These are phyloP conservation scores for Myxozyma udenii DNA, from an alignment of 805 yeast genomes.

Conservation along the genomic window DNA sequence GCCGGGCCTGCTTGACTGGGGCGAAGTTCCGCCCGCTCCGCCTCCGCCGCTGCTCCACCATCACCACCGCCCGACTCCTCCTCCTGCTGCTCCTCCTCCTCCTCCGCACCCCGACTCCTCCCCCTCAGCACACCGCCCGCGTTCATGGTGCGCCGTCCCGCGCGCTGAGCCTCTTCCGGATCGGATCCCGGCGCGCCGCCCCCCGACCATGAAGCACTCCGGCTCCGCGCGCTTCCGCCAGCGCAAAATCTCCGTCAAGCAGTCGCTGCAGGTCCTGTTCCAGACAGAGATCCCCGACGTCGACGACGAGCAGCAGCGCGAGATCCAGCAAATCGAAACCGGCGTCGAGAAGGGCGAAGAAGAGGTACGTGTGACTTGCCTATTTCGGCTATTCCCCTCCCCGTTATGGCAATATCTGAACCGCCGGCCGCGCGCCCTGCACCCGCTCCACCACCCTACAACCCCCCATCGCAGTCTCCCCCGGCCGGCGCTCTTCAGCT, in stretches of 20 bases:
- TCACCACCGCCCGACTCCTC: not conserved
- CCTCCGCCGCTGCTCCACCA: not conserved
- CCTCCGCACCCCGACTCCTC: not conserved
- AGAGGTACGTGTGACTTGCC: constrained; percentile 43
- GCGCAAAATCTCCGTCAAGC: constrained; percentile 90
- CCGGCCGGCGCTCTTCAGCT: not conserved
- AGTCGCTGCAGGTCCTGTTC: constrained; percentile 69
- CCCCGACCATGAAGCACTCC: constrained; percentile 17
- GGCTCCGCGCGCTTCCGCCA: constrained; percentile 62
- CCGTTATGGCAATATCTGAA: not conserved
- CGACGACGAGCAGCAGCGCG: constrained; percentile 79
- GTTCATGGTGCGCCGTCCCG: not conserved
- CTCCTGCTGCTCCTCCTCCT: not conserved
- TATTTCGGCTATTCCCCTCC: not conserved
- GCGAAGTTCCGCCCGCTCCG: not conserved
- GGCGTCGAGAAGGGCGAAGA: constrained; percentile 98
- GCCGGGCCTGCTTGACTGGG: not conserved
- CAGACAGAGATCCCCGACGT: constrained; percentile 75
- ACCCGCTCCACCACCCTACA: not conserved
- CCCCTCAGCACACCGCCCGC: not conserved
- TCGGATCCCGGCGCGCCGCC: not conserved
- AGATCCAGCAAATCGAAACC: constrained; percentile 84
- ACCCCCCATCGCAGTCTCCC: not conserved
- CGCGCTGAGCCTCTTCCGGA: not conserved
- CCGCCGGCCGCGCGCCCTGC: not conserved